These are phyloP conservation scores for Scedosporium dehoogii DNA, from an alignment of 2,329 filamentous ascomycete species.

Conservation along the genomic window DNA sequence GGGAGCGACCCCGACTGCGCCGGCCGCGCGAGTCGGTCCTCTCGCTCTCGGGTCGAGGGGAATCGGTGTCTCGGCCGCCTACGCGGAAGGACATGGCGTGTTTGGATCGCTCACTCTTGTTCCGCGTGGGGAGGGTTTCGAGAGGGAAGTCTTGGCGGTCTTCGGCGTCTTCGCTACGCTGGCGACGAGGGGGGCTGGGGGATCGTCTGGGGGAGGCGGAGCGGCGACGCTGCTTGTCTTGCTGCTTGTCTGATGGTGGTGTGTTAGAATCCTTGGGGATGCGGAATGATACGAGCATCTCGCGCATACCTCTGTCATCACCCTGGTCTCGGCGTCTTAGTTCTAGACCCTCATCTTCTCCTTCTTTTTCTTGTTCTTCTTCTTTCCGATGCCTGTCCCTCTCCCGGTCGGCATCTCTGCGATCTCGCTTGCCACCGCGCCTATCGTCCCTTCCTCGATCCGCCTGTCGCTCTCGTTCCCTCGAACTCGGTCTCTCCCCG, in stretches of 20 bases:
- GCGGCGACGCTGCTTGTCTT: conserved; percentile 19
- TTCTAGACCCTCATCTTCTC: conserved; percentile 4
- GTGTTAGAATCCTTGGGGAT: not conserved
- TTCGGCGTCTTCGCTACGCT: not conserved
- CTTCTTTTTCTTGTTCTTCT: conserved; percentile 12
- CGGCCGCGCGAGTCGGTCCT: conserved; percentile 8
- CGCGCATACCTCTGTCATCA: conserved; percentile 10
- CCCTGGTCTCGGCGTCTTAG: conserved; percentile 3
- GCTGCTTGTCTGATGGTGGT: conserved; percentile 1
- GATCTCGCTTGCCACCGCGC: conserved; percentile 13
- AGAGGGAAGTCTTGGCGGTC: conserved; percentile 1
- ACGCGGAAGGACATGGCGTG: conserved; percentile 26
- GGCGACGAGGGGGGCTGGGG: conserved; percentile 13
- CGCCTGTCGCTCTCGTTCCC: conserved; percentile 24
- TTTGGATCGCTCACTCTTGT: conserved; percentile 10
- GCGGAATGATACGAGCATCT: not conserved
- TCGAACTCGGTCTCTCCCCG: conserved; percentile 26
- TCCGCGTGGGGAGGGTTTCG: conserved; percentile 14
- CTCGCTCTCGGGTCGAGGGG: conserved; percentile 5
- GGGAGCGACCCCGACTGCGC: conserved; percentile 6
- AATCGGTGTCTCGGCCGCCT: conserved; percentile 9
- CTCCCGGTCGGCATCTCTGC: conserved; percentile 20
- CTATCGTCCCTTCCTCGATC: conserved; percentile 16
- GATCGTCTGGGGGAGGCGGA: conserved; percentile 24
- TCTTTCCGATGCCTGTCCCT: conserved; percentile 23